These are phyloP conservation scores for Porcisia hertigi DNA, from an alignment of 208 protist species.

Conservation along the genomic window DNA sequence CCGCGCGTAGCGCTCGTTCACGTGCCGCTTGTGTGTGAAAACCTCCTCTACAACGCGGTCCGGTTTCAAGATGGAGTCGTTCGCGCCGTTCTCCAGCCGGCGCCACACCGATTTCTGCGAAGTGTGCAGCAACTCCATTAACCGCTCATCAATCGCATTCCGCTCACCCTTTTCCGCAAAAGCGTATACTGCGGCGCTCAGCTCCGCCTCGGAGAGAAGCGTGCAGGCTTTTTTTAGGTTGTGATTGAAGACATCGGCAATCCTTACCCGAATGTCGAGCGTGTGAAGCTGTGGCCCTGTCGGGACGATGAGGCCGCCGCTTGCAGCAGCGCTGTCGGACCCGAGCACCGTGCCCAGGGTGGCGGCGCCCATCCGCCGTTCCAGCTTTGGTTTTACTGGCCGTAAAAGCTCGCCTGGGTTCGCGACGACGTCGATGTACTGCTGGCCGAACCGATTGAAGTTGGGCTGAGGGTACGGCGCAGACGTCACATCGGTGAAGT, in stretches of 20 bases:
- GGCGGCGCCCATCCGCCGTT: slow-evolving; percentile 19
- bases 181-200: slow-evolving; percentile 87
- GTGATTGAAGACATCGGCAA: slow-evolving; percentile 86
- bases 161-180: slow-evolving; percentile 89
- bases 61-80: slow-evolving; percentile 60
- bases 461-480: slow-evolving; percentile 87
- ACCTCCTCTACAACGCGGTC: slow-evolving; percentile 59
- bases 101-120: slow-evolving; percentile 80
- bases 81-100: slow-evolving; percentile 54
- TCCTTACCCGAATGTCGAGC: slow-evolving; percentile 83
- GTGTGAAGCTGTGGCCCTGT: slow-evolving; percentile 53
- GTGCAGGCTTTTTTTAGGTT: slow-evolving; percentile 74
- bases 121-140: slow-evolving; percentile 70
- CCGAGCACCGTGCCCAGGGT: slow-evolving; percentile 3
- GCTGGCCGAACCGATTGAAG: slow-evolving; percentile 87
- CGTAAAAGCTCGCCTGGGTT: slow-evolving; percentile 83
- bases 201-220: slow-evolving; percentile 81
- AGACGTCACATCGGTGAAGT: slow-evolving; percentile 74
- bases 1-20: slow-evolving; percentile 74
- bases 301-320: slow-evolving; percentile 36
- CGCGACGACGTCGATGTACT: slow-evolving; percentile 88
- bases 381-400: slow-evolving; percentile 66
- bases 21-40: slow-evolving; percentile 60
- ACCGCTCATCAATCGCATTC: slow-evolving; percentile 81
- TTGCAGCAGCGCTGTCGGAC: slow-evolving; percentile 5